phyloP scores from a whole-genome alignment of 352 stramenopile species.

The Globisporangium parvum region DNA sequence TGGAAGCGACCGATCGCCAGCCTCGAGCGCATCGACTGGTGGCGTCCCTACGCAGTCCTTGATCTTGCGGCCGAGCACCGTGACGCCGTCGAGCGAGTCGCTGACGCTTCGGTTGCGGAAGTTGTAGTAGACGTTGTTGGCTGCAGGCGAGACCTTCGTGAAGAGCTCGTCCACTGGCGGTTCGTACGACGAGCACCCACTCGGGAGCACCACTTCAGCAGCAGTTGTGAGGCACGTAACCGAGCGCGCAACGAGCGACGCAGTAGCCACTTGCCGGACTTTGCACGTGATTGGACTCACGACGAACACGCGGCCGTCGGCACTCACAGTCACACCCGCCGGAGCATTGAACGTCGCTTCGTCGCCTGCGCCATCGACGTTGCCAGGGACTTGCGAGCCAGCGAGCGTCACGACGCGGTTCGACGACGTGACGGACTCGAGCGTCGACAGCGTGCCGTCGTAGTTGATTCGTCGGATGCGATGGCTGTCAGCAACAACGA shows the following conservation, averaged over 20 bases:
- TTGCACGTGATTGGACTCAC: constrained; percentile 89
- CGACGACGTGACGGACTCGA: constrained; percentile 61
- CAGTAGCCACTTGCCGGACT: constrained; percentile 76
- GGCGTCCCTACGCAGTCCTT: constrained; percentile 91
- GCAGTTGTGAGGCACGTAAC: constrained; percentile 78
- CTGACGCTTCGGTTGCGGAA: constrained; percentile 38
- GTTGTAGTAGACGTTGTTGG: constrained; percentile 94
- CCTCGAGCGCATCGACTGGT: constrained; percentile 78
- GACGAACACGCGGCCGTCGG: constrained; percentile 87
- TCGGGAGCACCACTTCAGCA: constrained; percentile 84
- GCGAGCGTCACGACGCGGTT: constrained; percentile 90
- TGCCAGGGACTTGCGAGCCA: constrained; percentile 56
- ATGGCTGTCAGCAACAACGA: constrained; percentile 90
- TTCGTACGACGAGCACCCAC: constrained; percentile 93
- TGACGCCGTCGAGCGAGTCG: constrained; percentile 37
- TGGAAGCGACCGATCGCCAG: constrained; percentile 43
- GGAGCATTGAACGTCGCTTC: constrained; percentile 91
- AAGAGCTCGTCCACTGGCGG: constrained; percentile 86
- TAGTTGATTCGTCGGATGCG: constrained; percentile 84
- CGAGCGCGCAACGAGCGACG: constrained; percentile 51
- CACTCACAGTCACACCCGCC: constrained; percentile 75
- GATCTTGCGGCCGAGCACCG: constrained; percentile 57
- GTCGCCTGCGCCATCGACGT: constrained; percentile 80
- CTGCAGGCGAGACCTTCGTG: constrained; percentile 57
- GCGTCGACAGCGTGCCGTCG: constrained; percentile 34